Evolutionary conservation across 805 yeast genomes (phyloP), one percentile per base, ranked within the genome.

Genomic region (Kurtzmaniella cleridarum): DNA sequence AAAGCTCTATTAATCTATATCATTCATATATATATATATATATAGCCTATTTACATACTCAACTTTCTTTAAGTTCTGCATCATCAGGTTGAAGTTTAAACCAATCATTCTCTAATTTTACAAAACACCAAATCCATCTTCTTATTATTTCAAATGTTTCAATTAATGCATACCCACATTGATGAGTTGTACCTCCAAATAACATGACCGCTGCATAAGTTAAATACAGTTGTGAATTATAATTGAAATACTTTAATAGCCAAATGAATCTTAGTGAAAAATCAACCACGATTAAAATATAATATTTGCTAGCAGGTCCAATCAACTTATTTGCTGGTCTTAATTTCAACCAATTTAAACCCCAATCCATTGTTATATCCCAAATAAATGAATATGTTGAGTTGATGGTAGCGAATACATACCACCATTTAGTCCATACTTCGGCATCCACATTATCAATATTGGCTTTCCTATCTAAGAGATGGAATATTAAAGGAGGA

Each of bases 341-440:
- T 53, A 42, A 11, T 33, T 66, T 68, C 50, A 84, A 67, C 7
- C 84, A 51, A 9, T 74, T 73, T 35, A 88, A 68, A 32, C 79
- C 78, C 98, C 98, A 93, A 64, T 93, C 99, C 73, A 78, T 78
- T 36, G 74, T 73, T 10, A 91, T 60, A 59, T 93, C 99, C 99
- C 99, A 93, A 40, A 78, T 64, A 43, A 87, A 84, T 12, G 95
- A 75, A 57, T 84, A 93, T 0, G 77, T 50, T 0, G 98, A 84
- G 55, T 85, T 88, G 30, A 84, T 50, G 1, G 81, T 52, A 3
- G 70, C 62, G 4, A 60, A 52, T 2, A 68, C 30, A 39, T 66
- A 69, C 81, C 80, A 76, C 50, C 66, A 55, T 2, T 44, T 16
- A 30, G 41, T 36, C n/a, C 41, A 48, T 3, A 38, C 38, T 18